A percentile compares a stretch with the other conserved stretches of the same genome.
phyloP scores from a whole-genome alignment of 257 asterid genomes.

The Nicotiana attenuata region DNA sequence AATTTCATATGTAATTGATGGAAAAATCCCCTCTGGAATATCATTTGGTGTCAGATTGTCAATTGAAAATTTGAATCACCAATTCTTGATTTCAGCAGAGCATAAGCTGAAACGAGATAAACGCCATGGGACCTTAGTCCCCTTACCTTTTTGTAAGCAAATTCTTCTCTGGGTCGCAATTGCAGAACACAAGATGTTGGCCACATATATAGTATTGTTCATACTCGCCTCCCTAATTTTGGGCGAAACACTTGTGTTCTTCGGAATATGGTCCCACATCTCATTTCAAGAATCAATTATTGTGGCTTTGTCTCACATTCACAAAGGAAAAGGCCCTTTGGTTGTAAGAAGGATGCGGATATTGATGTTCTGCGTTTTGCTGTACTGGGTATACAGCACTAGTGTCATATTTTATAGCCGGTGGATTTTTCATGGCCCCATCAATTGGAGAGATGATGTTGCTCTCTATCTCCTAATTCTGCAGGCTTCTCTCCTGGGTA shows the following conservation, averaged over 20 bases:
- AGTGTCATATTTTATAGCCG: neutral
- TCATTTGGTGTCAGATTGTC: neutral
- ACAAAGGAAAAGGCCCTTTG: neutral
- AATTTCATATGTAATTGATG: no score
- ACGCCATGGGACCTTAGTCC: neutral
- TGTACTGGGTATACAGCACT: neutral
- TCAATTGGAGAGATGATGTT: constrained; percentile 24
- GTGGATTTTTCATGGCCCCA: neutral
- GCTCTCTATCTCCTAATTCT: constrained; percentile 16
- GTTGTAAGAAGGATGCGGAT: neutral
- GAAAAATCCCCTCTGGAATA: no score
- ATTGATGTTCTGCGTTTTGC: neutral
- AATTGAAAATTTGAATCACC: neutral
- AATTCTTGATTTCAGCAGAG: neutral
- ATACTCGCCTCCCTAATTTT: neutral
- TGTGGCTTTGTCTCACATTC: neutral
- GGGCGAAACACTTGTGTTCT: neutral
- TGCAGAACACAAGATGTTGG: neutral
- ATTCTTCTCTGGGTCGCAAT: neutral
- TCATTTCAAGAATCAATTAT: neutral
- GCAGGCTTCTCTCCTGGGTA: constrained; percentile 36
- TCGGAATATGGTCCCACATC: neutral
- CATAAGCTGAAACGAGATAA: neutral
- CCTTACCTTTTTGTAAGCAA: no score
- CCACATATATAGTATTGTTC: neutral